Conservation (phyloP, 2,329 filamentous ascomycete species). For the Neonectria coccinea region DNA sequence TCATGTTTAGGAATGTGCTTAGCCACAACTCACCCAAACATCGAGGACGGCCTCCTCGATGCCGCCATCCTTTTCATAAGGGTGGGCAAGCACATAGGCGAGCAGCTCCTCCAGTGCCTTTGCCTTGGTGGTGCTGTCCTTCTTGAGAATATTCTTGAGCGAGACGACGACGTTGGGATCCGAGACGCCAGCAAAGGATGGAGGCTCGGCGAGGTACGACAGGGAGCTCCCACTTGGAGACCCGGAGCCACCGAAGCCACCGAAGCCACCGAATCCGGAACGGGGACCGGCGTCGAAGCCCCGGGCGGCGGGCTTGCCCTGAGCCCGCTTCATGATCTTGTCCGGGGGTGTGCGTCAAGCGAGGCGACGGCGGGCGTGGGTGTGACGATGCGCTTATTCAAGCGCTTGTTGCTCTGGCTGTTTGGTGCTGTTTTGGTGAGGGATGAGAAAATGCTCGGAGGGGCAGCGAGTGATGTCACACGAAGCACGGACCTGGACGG, state of each 20-base stretch:
- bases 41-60: constrained; percentile 86
- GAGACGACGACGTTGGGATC: constrained; percentile 86
- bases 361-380: constrained; percentile 18
- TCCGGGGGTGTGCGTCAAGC: constrained; percentile 21
- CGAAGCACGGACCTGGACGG: constrained; percentile 38
- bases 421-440: constrained; percentile 41
- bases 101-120: constrained; percentile 91
- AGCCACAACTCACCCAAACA: constrained; percentile 76
- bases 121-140: constrained; percentile 90
- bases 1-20: neutral
- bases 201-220: constrained; percentile 89
- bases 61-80: constrained; percentile 66
- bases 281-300: constrained; percentile 42
- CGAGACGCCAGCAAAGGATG: constrained; percentile 80
- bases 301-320: constrained; percentile 43
- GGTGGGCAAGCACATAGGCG: constrained; percentile 68
- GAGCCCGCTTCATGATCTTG: constrained; percentile 46
- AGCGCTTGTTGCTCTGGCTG: constrained; percentile 18
- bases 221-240: constrained; percentile 65
- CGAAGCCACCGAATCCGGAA: constrained; percentile 42
- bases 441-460: constrained; percentile 37
- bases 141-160: constrained; percentile 94
- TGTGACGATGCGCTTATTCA: constrained; percentile 28
- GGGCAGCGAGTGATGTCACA: constrained; percentile 45
- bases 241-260: constrained; percentile 52